Conservation (phyloP, 257 asterid genomes). For the Ehretia macrophylla region DNA sequence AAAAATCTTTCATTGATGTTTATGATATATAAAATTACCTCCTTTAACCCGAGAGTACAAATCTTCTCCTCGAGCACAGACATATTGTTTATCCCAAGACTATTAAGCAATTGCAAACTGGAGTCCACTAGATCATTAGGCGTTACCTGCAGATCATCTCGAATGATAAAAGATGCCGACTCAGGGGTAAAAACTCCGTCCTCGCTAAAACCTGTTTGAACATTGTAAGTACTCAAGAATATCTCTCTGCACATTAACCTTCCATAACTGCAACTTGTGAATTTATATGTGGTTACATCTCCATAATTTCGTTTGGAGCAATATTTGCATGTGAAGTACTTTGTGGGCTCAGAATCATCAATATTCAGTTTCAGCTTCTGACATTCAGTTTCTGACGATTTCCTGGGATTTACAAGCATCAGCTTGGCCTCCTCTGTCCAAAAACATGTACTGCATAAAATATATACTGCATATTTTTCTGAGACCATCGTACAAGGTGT, state of each 20-base stretch:
- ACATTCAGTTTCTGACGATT: background rate
- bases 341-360: constrained; percentile 1
- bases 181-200: background rate
- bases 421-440: no score
- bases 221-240: no score
- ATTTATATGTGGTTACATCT: background rate
- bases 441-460: no score
- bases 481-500: no score
- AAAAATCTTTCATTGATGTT: constrained; percentile 6
- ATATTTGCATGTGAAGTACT: no score
- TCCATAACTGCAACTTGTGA: background rate
- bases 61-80: no score
- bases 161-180: background rate
- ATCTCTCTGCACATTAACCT: background rate
- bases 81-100: background rate
- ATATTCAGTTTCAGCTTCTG: constrained; percentile 8
- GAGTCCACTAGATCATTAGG: constrained; percentile 9
- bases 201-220: background rate
- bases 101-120: background rate
- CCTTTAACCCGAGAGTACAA: background rate
- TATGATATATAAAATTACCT: constrained; percentile 3
- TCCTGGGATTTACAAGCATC: constrained; percentile 13
- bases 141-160: constrained; percentile 12
- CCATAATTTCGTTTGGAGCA: background rate
- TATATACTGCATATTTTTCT: no score